phyloP scores from a whole-genome alignment of 805 yeast species.

The Saturnispora zaruensis region DNA sequence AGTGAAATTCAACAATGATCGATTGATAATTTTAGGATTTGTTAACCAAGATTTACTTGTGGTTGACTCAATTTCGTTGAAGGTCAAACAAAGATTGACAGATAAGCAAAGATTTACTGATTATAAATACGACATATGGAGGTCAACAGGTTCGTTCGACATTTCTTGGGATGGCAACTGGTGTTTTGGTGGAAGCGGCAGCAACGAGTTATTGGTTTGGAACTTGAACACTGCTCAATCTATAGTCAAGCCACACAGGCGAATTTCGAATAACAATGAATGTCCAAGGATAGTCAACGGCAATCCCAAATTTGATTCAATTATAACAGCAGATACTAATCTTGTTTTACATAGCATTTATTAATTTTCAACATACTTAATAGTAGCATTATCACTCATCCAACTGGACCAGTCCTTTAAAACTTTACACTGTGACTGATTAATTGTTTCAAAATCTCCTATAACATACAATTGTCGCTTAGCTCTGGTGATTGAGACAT shows the following conservation, averaged over 20 bases:
- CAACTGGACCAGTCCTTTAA: conserved; percentile 59
- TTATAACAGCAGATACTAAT: conserved; percentile 59
- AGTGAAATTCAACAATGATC: conserved; percentile 47
- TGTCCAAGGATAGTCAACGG: conserved; percentile 40
- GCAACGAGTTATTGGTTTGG: conserved; percentile 47
- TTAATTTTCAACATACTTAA: conserved; percentile 53
- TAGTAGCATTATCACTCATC: conserved; percentile 59
- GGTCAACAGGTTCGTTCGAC: conserved; percentile 49
- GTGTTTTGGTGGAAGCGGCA: conserved; percentile 52
- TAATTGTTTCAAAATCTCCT: conserved; percentile 75
- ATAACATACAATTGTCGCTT: conserved; percentile 75
- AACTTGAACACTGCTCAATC: conserved; percentile 24
- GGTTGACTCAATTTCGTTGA: conserved; percentile 21
- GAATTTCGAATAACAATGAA: conserved; percentile 5
- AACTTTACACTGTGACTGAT: conserved; percentile 36
- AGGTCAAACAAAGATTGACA: conserved; percentile 26
- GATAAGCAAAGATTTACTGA: conserved; percentile 37
- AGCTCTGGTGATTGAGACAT: conserved; percentile 91
- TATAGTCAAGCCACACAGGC: conserved; percentile 7
- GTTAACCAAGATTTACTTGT: conserved; percentile 48
- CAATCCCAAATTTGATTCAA: conserved; percentile 50
- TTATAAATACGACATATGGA: conserved; percentile 18
- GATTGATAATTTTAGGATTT: conserved; percentile 48
- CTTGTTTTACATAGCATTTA: conserved; percentile 34
- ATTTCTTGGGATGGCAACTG: conserved; percentile 62